Base-by-base conservation (phyloP, 345 rosid genomes). In the Citrus australasica region DNA sequence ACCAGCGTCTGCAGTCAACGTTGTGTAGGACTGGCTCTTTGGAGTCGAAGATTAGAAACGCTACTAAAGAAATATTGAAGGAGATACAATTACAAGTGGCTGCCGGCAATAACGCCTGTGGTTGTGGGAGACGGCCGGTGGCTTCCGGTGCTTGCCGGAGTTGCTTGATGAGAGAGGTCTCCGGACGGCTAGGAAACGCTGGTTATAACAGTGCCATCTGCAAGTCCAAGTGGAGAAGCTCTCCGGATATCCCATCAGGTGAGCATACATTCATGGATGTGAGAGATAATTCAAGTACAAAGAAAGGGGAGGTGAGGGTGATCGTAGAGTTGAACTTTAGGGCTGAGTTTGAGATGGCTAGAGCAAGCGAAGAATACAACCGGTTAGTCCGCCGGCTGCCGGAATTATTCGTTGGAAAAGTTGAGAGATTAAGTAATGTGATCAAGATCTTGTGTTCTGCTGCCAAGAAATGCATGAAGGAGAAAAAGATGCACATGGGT, bases 211-310 rank as follows among this genome's bases (percentile, higher is more conserved):
- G 85, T 17, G 80, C 88, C 73, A 74, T 87, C 77, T 87, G 92
- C 82, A 84, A 79, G 55, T 87, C 93, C 21, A 87, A 89, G 69
- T 92, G 96, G 96, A 85, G 82, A 84, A 86, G 90, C 79, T 84
- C 87, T 17, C 81, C 75, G 0, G 76, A 69, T n/a, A 86, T 88
- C 37, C 93, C 89, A 2, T 81, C 95, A 82, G 93, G 95, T 91
- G 86, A 83, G 30, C 90, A 88, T 53, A 84, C 69, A 8, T 88
- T 85, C 48, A 9, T 85, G 48, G 88, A 85, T 60, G 87, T 84
- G 16, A 73, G 81, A 7, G 90, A 85, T 51, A 71, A 78, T 42
- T 73, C 85, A 38, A 76, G 40, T 27, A 1, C 71, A 6, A 84
- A 78, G 67, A 88, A 48, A 60, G 86, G 88, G 38, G 88, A 84